Conservation (phyloP, 768 basidiomycete genomes). For the Lactarius trivialis region DNA sequence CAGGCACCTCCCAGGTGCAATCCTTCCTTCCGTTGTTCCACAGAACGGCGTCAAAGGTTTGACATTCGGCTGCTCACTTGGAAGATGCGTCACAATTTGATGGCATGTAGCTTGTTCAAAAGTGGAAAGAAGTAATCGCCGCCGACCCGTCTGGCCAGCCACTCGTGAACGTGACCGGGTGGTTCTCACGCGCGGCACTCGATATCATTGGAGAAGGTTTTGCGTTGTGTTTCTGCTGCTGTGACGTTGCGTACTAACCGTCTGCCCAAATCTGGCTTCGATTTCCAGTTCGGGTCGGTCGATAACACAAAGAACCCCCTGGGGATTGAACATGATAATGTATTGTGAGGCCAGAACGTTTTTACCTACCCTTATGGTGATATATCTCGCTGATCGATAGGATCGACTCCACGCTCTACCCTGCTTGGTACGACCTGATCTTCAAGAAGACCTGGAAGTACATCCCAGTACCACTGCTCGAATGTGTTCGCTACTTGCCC, state of each 20-base stretch:
- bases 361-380: not conserved
- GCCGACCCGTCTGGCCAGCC: not conserved
- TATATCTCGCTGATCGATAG: not conserved
- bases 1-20: constrained; percentile 21
- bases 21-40: constrained; percentile 27
- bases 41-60: constrained; percentile 20
- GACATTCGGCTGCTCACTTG: not conserved
- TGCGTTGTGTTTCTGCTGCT: too few species aligned
- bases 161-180: constrained; percentile 21
- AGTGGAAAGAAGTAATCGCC: constrained; percentile 23
- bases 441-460: not conserved
- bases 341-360: constrained; percentile 22
- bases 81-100: too few species aligned
- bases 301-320: constrained; percentile 24
- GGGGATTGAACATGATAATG: constrained; percentile 22
- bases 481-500: too few species aligned
- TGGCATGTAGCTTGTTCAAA: constrained; percentile 25
- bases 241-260: not conserved
- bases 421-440: not conserved
- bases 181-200: constrained; percentile 26
- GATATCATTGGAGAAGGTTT: constrained; percentile 28
- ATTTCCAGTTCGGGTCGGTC: constrained; percentile 25
- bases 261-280: constrained; percentile 24
- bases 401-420: not conserved
- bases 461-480: too few species aligned